Base-by-base conservation (phyloP, 108 stramenopile species). In the Nitzschia putrida region DNA sequence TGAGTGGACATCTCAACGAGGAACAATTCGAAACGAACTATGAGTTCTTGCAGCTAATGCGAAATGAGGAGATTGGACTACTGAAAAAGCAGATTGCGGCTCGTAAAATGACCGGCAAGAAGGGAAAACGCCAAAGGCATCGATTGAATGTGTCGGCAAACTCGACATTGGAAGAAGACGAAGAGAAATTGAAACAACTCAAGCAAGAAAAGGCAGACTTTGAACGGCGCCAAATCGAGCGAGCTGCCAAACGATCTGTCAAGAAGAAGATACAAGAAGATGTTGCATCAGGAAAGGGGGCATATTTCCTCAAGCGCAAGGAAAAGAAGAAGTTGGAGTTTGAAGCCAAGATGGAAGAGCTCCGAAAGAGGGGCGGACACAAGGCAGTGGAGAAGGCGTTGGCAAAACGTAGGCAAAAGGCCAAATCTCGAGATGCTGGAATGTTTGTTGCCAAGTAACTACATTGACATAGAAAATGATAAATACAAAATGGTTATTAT, bases 271-370 rank as follows among this genome's bases (percentile, higher is more conserved):
- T 95, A 10, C 74, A 78, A 24, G 79, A 84, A 10, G 79, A 91
- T 14, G 88, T 91, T 14, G 90, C 77, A 42, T 57, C 69, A 26
- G 88, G 90, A 34, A 64, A 70, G 56, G 85, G 84, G 6, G 83
- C 66, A 29, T 95, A 83, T 71, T 85, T 81, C 69, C 72, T 84
- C 51, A 95, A 95, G 75, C 73, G 87, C 23, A 77, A 79, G 49
- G 94, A 95, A 42, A 57, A 83, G 74, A 72, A 76, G 61, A 64
- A 60, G 56, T 69, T 89, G 84, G 85, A 90, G 64, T 51, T 88
- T 53, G 91, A 95, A 66, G 94, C 91, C 50, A 91, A 88, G 76
- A 88, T 90, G 66, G 91, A 92, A 49, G 91, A 87, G 57, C 59
- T 95, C 56, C 81, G 80, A 2, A 92, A 91, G 64, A 79, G 81